Base-by-base conservation (phyloP, 257 asterid genomes). In the Ilex aquifolium region DNA sequence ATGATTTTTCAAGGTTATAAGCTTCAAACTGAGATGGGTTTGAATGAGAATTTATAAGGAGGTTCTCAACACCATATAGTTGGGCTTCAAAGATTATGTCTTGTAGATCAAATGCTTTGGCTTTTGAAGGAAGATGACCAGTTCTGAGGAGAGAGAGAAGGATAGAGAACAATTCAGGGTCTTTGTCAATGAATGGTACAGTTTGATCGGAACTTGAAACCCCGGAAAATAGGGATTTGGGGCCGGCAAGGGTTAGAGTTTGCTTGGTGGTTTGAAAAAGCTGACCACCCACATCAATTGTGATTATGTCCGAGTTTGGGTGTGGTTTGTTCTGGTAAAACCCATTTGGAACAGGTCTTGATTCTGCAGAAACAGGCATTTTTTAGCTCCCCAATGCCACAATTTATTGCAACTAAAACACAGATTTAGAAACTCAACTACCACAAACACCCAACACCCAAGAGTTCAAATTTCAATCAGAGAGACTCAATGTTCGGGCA, bases 281-380 rank as follows among this genome's bases (percentile, higher is more conserved):
- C 76, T 85, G 90, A 14, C 99, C 99, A 2, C 99, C 99, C 0
- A 90, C 99, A 40, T 93, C 91, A 55, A 93, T 85, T 17, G 96
- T 87, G 1, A 88, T 82, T 3, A 88, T 65, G 72, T 85, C 79
- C 1, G 95, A 74, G 56, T 59, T 67, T 36, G 88, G 80, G 56
- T 74, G 81, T 8, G 57, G 30, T 7, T 67, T 67, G 30, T 32
- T 67, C n/a, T 59, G 70, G 13, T 64, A 65, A 46, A 66, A 61
- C 39, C 75, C 77, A 59, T 58, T 32, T 10, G 78, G 66, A 60
- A 54, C 58, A 14, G 84, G 57, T 61, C 60, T 76, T 2, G 81
- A 52, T 61, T 82, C 83, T 51, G 79, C 81, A 65, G 76, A 83
- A 68, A 94, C 84, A 29, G 95, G 91, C 98, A 88, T 88, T 62